Base-by-base conservation (phyloP, 2,329 filamentous ascomycete species). In the Rutstroemia sp. region DNA sequence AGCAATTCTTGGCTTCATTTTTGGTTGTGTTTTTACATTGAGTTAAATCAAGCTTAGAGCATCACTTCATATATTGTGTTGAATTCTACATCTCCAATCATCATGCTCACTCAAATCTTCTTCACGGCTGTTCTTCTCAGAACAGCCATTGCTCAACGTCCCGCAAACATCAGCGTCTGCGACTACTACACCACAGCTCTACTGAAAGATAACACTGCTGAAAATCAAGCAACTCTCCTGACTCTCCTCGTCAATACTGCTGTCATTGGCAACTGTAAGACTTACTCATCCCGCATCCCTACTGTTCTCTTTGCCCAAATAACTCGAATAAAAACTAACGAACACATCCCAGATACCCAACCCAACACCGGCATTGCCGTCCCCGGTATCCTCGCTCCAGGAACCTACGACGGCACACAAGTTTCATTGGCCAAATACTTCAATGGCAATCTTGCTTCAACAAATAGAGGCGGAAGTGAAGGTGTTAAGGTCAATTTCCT, bases 131-230 rank as follows among this genome's bases (percentile, higher is more conserved):
- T 57, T 30, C 37, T 46, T 19, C 14, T 49, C 5, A 54, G 52
- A 16, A 38, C 47, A 7, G 64, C 54, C 21, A 53, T 63, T 27
- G 65, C 68, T 37, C 76, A 80, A 67, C 75, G 79, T 46, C 78
- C 78, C 3, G 51, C 66, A 12, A 74, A 78, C 63, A 74, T 67
- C 2, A 75, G 78, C 58, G 78, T 85, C 62, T 85, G 82, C 70
- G 81, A 85, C 71, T 82, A 83, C 70, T 85, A 85, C 70, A 83
- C 81, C 37, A 80, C 73, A 3, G 76, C 77, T n/a, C 68, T 84
- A 10, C 72, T 84, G 54, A 79, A 74, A 67, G 73, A 81, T 41
- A 85, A 83, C 72, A 83, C 77, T 39, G 78, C 79, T 18, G 75
- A 72, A 30, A 84, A 82, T 67, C 81, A 86, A 67, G 70, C 74